Conservation (phyloP, 73 alveolate species). For the Blepharisma stoltei region DNA sequence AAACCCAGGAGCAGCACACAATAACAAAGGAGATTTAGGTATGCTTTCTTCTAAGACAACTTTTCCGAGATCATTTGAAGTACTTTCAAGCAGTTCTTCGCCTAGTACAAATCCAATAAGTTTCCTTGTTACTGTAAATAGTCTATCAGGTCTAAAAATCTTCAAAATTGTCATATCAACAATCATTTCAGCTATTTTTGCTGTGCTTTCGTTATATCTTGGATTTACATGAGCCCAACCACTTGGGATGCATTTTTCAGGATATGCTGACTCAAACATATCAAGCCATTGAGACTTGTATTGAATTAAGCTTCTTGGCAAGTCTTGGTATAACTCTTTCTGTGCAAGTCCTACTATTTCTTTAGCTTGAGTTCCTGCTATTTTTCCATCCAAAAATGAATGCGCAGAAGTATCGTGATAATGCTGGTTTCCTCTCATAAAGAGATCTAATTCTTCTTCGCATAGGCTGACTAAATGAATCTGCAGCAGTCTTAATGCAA, state of each 20-base stretch:
- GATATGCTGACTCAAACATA: conserved; percentile 71
- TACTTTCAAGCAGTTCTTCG: conserved; percentile 67
- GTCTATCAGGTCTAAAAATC: conserved; percentile 90
- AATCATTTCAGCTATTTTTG: conserved; percentile 44
- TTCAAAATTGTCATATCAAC: conserved; percentile 62
- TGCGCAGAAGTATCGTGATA: conserved; percentile 50
- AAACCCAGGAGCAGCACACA: conserved; percentile 97
- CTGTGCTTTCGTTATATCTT: conserved; percentile 38
- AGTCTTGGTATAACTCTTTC: conserved; percentile 59
- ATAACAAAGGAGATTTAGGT: conserved; percentile 75
- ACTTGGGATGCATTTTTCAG: conserved; percentile 89
- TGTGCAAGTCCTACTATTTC: conserved; percentile 67
- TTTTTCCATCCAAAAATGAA: conserved; percentile 60
- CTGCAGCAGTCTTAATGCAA: conserved; percentile 93
- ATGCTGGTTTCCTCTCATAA: conserved; percentile 66
- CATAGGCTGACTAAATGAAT: conserved; percentile 81
- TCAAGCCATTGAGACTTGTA: conserved; percentile 76
- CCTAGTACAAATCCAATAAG: conserved; percentile 75
- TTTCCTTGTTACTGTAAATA: conserved; percentile 66
- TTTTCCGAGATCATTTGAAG: conserved; percentile 74
- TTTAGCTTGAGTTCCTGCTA: conserved; percentile 71
- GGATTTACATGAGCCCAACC: conserved; percentile 44
- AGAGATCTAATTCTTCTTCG: conserved; percentile 67
- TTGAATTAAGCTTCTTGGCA: conserved; percentile 60
- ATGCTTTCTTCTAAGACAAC: conserved; percentile 86